Base-by-base conservation (phyloP, 495 filamentous ascomycete genomes). In the Hypoxylon perforatum region DNA sequence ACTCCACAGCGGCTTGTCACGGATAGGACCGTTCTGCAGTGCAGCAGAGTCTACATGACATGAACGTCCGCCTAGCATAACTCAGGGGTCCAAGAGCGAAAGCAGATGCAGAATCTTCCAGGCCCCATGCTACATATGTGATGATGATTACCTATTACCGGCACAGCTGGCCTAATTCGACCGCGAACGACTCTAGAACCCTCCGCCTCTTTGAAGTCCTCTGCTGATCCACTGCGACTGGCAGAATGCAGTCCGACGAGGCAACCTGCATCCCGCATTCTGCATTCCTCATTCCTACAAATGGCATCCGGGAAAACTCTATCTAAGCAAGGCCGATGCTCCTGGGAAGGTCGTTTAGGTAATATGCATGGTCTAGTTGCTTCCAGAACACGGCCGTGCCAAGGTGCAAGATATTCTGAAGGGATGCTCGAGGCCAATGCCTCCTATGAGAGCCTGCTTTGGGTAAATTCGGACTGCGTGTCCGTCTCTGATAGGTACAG, bases 401-500 rank as follows among this genome's bases (percentile, higher is more conserved):
- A 63, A 55, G 42, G 18, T 38, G 48, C 41, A 30, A 38, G 48
- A 44, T 50, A 49, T 47, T 61, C 22, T 53, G 15, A 5, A 38
- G 22, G 50, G 42, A 35, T 23, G 42, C 19, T 50, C 45, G 36
- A 63, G 54, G 23, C 65, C 60, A 63, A 54, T 50, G 21, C 14
- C 28, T 68, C 17, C 23, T 28, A 41, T 42, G 48, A 33, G 17
- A 59, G 46, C 49, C 19, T 12, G 22, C 44, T 50, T 50, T 33
- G 15, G 36, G 15, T 9, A 52, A 39, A 35, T 3, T 52, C 30
- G 3, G 23, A 52, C 19, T 47, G 38, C 61, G 61, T 69, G 66
- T 64, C 47, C 61, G 14, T 48, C 46, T 69, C 56, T 69, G 61
- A 69, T 69, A 69, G 66, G 66, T 15, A 65, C 60, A 30, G 18